phyloP scores from a whole-genome alignment of 768 basidiomycete species.

The Jaapia argillacea region DNA sequence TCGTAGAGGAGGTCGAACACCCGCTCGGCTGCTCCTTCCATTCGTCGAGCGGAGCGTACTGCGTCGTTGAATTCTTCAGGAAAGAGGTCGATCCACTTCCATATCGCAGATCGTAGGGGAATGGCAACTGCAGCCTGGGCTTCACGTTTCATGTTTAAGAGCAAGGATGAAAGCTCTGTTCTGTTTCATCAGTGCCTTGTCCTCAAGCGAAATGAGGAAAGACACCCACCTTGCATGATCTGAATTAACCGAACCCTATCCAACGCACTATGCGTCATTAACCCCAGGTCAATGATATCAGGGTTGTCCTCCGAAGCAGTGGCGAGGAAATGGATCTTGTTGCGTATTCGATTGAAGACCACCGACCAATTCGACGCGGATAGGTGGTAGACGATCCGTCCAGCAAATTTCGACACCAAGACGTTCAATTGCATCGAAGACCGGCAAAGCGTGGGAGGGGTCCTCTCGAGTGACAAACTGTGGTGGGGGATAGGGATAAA shows the following conservation, averaged over 20 bases:
- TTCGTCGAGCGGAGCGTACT: slow-evolving; percentile 44
- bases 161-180: slow-evolving; percentile 67
- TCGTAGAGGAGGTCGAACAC: slow-evolving; percentile 74
- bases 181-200: slow-evolving; percentile 4
- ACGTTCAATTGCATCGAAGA: slow-evolving; percentile 45
- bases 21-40: slow-evolving; percentile 79
- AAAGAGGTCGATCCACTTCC: slow-evolving; percentile 84
- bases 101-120: slow-evolving; percentile 68
- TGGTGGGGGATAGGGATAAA: slow-evolving; percentile 6
- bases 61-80: slow-evolving; percentile 72
- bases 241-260: slow-evolving; percentile 59
- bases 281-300: slow-evolving; percentile 65
- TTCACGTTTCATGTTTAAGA: slow-evolving; percentile 73
- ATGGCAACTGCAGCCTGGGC: slow-evolving; percentile 63
- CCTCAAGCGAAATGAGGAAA: slow-evolving; percentile 1
- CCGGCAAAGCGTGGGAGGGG: slow-evolving; percentile 48
- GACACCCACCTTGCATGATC: slow-evolving; percentile 49
- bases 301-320: slow-evolving; percentile 38
- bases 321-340: slow-evolving; percentile 60
- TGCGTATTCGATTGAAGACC: slow-evolving; percentile 59
- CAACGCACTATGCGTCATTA: slow-evolving; percentile 71
- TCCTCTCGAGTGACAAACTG: slow-evolving; percentile 43
- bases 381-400: slow-evolving; percentile 75
- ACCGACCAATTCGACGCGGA: slow-evolving; percentile 84
- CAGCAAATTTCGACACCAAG: slow-evolving; percentile 61